Conservation (phyloP, 495 filamentous ascomycete species). For the Astrocystis sublimbata region DNA sequence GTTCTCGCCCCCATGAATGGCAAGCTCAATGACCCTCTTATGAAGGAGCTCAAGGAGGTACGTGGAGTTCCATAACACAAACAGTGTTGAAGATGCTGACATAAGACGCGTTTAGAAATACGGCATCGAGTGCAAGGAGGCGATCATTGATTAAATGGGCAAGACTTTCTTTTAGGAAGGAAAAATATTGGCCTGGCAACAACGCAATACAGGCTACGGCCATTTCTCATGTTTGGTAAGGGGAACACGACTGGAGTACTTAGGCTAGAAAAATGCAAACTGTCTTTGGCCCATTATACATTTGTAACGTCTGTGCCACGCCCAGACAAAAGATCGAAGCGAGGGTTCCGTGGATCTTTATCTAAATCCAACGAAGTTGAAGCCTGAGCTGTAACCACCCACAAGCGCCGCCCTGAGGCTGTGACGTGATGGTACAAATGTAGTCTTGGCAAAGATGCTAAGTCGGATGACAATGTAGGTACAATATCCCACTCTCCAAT, state of each 20-base stretch:
- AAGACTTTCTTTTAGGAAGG: too few relatives aligned
- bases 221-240: too few relatives aligned
- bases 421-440: conserved; percentile 16
- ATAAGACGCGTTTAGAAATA: conserved; percentile 46
- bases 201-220: too few relatives aligned
- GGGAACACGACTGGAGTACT: too few relatives aligned
- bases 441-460: conserved; percentile 2
- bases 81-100: not conserved
- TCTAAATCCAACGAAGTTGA: too few relatives aligned
- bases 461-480: not conserved
- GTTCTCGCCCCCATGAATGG: conserved; percentile 77
- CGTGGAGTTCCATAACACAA: not conserved
- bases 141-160: conserved; percentile 32
- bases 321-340: too few relatives aligned
- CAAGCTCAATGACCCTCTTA: conserved; percentile 68
- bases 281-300: too few relatives aligned
- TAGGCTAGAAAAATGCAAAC: too few relatives aligned
- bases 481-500: not conserved
- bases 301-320: too few relatives aligned
- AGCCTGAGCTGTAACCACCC: conserved; percentile 4
- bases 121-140: conserved; percentile 52
- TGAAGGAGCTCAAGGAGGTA: conserved; percentile 64
- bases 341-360: too few relatives aligned
- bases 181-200: too few relatives aligned
- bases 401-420: too few relatives aligned